Base-by-base conservation (phyloP, 129 eudicot genomes). In the Sambucus nigra region DNA sequence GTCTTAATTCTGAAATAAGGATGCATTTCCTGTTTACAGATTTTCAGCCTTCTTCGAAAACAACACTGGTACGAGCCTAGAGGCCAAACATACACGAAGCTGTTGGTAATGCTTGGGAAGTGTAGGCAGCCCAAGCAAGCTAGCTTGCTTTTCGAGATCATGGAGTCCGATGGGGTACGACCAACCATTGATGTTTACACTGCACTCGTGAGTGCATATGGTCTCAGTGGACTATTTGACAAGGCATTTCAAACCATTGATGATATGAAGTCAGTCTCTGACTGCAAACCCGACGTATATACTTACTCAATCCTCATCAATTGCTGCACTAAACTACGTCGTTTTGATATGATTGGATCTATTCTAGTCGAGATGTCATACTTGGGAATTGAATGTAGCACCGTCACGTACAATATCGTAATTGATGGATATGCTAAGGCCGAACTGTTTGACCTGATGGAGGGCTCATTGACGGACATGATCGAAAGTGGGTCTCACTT, bases 401-500 rank as follows among this genome's bases (percentile, higher is more conserved):
- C 76, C 12, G 83, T 82, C 11, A 91, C 94, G 0, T 91, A 82
- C 64, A 91, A 91, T 74, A 86, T 86, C 45, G 59, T 91, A 57
- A 86, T 91, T 22, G 99, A 91, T 47, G 99, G 99, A 59, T 91
- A 82, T 57, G 95, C 95, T 41, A 91, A 86, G 67, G 80, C 94
- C 25, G 64, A 63, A 44, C 59, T 63, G 50, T 77, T 86, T 55
- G 73, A 76, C 17, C 60, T 26, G 33, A 91, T 91, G 99, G 99
- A 86, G 66, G 66, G 22, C 40, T 41, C 68, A 35, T 70, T 91
- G 63, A 67, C 68, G 0, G 80, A 74, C 26, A 91, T 91, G 98
- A 73, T 91, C 46, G 89, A 74, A 64, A 64, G 72, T 33, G 88
- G 65, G 35, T 71, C 77, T 16, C 79, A 84, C 15, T 56, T 57